phyloP scores from a whole-genome alignment of 345 rosid genomes.

The Adansonia digitata region DNA sequence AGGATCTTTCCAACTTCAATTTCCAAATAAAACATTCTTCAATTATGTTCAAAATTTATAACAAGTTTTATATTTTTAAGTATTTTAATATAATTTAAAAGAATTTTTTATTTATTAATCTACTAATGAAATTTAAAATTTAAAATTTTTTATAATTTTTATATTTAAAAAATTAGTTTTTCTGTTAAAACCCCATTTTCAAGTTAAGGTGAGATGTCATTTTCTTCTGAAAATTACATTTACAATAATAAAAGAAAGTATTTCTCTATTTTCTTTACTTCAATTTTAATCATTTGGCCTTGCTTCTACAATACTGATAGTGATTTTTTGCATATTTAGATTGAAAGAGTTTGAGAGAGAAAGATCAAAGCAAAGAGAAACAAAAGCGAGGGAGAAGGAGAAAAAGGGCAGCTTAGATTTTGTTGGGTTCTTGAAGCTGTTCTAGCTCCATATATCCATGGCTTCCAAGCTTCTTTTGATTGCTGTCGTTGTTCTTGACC shows the following conservation, averaged over 20 bases:
- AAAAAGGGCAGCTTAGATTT: conserved; percentile 26
- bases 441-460: conserved; percentile 37
- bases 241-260: background rate
- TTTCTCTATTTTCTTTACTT: background rate
- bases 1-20: background rate
- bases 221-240: conserved; percentile 27
- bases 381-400: conserved; percentile 6
- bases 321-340: conserved; percentile 14
- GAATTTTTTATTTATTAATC: too few relatives aligned
- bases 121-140: too few relatives aligned
- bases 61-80: too few relatives aligned
- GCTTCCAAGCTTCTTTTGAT: conserved; percentile 75
- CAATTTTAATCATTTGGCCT: background rate
- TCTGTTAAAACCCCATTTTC: conserved; percentile 29
- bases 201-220: conserved; percentile 31
- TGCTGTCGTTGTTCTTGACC: conserved; percentile 57
- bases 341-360: conserved; percentile 9
- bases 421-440: conserved; percentile 19
- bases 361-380: background rate
- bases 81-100: too few relatives aligned
- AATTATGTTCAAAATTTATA: too few relatives aligned
- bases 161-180: background rate
- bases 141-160: too few relatives aligned
- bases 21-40: too few relatives aligned
- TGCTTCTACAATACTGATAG: conserved; percentile 2